Conservation (phyloP, 2,329 filamentous ascomycete genomes). For the Claviceps arundinis region DNA sequence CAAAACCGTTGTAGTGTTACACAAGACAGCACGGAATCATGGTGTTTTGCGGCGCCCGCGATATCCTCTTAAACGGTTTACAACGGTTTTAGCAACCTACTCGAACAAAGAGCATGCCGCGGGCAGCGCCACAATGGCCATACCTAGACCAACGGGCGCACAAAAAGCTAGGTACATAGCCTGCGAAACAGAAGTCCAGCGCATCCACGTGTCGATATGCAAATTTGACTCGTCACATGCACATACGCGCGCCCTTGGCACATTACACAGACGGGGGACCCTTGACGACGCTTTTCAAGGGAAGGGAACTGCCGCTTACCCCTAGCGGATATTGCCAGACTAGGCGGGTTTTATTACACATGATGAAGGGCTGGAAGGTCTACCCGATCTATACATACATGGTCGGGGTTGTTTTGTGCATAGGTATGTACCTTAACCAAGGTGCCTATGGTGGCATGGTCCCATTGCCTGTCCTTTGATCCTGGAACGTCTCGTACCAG, state of each 20-base stretch:
- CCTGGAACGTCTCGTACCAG: too few relatives aligned
- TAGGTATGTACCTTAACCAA: too few relatives aligned
- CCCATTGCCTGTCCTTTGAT: too few relatives aligned
- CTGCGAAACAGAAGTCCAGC: too few relatives aligned
- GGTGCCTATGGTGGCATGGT: too few relatives aligned
- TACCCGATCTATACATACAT: too few relatives aligned
- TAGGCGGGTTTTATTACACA: too few relatives aligned
- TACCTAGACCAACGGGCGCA: too few relatives aligned
- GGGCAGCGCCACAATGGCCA: background rate
- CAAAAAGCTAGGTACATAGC: too few relatives aligned
- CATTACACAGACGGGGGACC: background rate
- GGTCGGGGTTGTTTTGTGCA: too few relatives aligned
- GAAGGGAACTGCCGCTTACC: constrained; percentile 5
- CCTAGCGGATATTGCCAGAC: too few relatives aligned
- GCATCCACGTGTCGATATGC: background rate
- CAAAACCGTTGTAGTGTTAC: background rate
- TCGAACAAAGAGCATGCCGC: background rate
- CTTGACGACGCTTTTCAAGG: background rate
- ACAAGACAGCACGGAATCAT: background rate
- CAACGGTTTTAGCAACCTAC: background rate
- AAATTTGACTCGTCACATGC: background rate
- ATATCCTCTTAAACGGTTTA: background rate
- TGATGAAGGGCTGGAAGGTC: too few relatives aligned
- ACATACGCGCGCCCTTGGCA: background rate
- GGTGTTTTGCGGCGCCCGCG: background rate